Conservation (phyloP, 1,284 basidiomycete species). For the Malassezia restricta region DNA sequence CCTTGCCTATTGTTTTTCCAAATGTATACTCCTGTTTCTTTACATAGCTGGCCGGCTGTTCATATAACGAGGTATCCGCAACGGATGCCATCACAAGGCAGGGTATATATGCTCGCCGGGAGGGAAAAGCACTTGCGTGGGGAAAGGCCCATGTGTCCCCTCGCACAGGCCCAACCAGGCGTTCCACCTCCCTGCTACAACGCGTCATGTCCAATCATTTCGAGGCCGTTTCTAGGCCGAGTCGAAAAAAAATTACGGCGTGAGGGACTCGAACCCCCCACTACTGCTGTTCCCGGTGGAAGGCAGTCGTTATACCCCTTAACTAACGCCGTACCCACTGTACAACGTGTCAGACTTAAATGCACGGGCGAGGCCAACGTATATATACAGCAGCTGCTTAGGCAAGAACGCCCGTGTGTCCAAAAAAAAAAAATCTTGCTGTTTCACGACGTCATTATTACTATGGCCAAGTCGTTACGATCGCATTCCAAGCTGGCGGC, state of each 20-base stretch:
- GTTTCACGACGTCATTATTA: conserved; percentile 1
- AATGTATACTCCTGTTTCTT: conserved; percentile 46
- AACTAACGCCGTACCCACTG: conserved; percentile 17
- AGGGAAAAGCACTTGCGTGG: background rate
- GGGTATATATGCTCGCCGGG: background rate
- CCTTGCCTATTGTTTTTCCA: conserved; percentile 40
- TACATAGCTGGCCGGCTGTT: conserved; percentile 14
- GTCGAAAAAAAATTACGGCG: conserved; percentile 14
- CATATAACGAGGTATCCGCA: background rate
- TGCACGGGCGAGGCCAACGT: too few species aligned
- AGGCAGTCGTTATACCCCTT: conserved; percentile 21
- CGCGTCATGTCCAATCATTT: too few species aligned
- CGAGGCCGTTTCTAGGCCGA: too few species aligned
- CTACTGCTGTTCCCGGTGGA: conserved; percentile 16
- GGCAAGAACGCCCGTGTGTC: too few species aligned
- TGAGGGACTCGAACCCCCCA: conserved; percentile 21
- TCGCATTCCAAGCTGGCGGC: conserved; percentile 76
- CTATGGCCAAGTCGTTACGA: conserved; percentile 83
- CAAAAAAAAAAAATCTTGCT: background rate
- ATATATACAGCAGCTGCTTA: too few species aligned
- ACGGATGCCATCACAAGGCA: background rate
- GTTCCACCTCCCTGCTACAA: too few species aligned
- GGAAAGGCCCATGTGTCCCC: too few species aligned
- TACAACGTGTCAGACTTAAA: background rate
- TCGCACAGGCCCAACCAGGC: too few species aligned